Percentiles rank a stretch among this genome's conserved stretches.
These are phyloP conservation scores for Elasticomyces elasticus DNA, from an alignment of 495 filamentous ascomycete genomes.

Conservation along the genomic window DNA sequence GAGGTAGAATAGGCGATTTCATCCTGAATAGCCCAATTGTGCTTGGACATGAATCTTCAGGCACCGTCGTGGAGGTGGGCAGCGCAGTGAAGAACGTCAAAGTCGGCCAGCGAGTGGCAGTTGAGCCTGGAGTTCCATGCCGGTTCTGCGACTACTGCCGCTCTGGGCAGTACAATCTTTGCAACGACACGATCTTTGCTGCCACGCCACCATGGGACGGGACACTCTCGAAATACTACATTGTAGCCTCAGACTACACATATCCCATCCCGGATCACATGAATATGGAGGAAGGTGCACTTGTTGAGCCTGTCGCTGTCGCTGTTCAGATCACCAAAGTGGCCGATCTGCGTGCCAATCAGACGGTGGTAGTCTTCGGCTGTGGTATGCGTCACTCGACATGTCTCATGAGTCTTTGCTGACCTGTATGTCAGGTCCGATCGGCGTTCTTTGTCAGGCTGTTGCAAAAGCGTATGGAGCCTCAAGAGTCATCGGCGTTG, in stretches of 20 bases:
- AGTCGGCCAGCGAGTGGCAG: conserved; percentile 20
- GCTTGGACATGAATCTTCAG: conserved; percentile 23
- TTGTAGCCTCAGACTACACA: conserved; percentile 13
- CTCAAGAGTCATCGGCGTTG: conserved; percentile 13
- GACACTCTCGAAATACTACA: conserved; percentile 19
- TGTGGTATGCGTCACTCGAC: not conserved
- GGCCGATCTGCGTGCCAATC: conserved; percentile 1
- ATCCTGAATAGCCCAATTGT: conserved; percentile 28
- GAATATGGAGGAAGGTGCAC: conserved; percentile 16
- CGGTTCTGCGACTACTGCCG: conserved; percentile 21
- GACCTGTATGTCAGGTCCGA: conserved; percentile 6
- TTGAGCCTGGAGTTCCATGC: conserved; percentile 27
- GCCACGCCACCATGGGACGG: conserved; percentile 22
- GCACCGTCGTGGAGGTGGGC: conserved; percentile 20
- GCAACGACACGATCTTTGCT: conserved; percentile 20
- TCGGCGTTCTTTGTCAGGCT: conserved; percentile 17
- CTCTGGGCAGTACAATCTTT: conserved; percentile 24
- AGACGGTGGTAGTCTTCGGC: conserved; percentile 18
- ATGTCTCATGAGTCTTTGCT: not conserved
- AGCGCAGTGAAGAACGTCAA: conserved; percentile 15
- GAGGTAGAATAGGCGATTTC: conserved; percentile 33
- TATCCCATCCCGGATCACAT: conserved; percentile 17
- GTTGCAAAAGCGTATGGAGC: conserved; percentile 19
- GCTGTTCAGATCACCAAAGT: conserved; percentile 17
- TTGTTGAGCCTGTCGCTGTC: conserved; percentile 18